Evolutionary conservation across 2,329 filamentous ascomycete species (phyloP).

Genomic region (Penicillium aurantiogriseum): DNA sequence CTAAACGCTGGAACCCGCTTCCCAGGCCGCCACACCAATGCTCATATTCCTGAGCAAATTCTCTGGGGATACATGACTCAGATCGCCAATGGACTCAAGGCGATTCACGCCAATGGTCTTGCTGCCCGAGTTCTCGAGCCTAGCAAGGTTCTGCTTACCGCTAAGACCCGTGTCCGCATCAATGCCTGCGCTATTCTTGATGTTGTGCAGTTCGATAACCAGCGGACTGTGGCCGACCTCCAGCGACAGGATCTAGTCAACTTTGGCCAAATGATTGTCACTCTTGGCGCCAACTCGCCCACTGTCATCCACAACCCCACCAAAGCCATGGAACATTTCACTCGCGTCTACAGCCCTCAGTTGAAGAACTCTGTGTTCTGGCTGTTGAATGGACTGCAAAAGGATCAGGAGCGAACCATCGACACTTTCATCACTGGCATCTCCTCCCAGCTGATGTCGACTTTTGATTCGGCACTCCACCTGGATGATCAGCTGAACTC

Average conservation of each 20-base stretch:
- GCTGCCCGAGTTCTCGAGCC: conserved; percentile 83
- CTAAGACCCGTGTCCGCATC: conserved; percentile 84
- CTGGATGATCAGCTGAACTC: conserved; percentile 71
- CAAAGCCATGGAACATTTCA: conserved; percentile 72
- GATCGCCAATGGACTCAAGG: conserved; percentile 80
- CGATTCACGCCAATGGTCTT: conserved; percentile 76
- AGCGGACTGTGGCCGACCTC: conserved; percentile 67
- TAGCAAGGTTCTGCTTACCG: conserved; percentile 85
- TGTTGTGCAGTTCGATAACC: conserved; percentile 76
- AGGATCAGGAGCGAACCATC: conserved; percentile 65
- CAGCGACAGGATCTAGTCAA: conserved; percentile 85
- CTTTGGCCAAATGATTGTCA: conserved; percentile 81
- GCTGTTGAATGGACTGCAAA: conserved; percentile 68
- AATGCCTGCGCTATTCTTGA: conserved; percentile 88
- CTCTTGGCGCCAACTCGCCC: conserved; percentile 68
- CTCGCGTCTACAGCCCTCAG: conserved; percentile 72
- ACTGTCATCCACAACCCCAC: conserved; percentile 62
- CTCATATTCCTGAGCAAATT: conserved; percentile 66
- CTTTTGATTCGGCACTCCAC: conserved; percentile 77
- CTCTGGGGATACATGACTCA: conserved; percentile 93
- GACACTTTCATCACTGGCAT: conserved; percentile 78
- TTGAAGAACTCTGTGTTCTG: conserved; percentile 77
- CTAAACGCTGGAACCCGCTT: conserved; percentile 42
- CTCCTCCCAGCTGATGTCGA: conserved; percentile 69
- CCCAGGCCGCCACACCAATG: conserved; percentile 44